A percentile compares a stretch with the other conserved stretches of the same genome.
Evolutionary conservation across 495 filamentous ascomycete species (phyloP).

Genomic region (Annulohypoxylon maeteangense): DNA sequence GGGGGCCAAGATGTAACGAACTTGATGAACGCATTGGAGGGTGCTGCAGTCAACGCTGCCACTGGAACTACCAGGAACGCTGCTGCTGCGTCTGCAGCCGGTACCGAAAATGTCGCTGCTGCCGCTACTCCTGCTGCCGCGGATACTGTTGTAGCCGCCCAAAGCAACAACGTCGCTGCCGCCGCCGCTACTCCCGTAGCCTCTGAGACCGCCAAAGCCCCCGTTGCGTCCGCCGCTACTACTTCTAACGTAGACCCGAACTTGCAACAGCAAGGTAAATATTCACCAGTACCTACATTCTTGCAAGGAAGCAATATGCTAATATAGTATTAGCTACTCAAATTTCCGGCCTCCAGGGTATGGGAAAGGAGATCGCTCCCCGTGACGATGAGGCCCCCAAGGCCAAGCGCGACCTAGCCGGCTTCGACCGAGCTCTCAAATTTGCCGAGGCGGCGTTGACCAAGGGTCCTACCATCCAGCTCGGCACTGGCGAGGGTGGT

Average conservation of each 20-base stretch:
- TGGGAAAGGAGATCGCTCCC: conserved; percentile 62
- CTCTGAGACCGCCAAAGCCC: conserved; percentile 15
- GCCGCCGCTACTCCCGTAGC: conserved; percentile 26
- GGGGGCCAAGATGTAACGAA: conserved; percentile 62
- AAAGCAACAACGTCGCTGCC: conserved; percentile 15
- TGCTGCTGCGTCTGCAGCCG: conserved; percentile 31
- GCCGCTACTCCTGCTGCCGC: conserved; percentile 20
- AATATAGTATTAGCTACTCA: conserved; percentile 48
- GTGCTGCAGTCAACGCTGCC: conserved; percentile 59
- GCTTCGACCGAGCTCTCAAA: conserved; percentile 61
- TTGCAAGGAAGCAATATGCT: neutral
- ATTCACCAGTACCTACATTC: neutral
- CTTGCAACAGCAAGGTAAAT: conserved; percentile 51
- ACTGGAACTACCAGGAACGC: conserved; percentile 41
- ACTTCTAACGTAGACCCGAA: conserved; percentile 47
- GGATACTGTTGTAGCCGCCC: conserved; percentile 14
- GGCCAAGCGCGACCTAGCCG: conserved; percentile 56
- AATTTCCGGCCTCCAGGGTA: conserved; percentile 57
- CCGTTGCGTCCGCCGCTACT: conserved; percentile 4
- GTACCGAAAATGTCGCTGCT: conserved; percentile 11
- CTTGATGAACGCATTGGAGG: conserved; percentile 61
- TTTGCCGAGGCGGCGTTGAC: conserved; percentile 59
- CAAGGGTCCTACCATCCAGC: conserved; percentile 58
- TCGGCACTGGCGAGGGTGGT: conserved; percentile 59
- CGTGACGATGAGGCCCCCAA: conserved; percentile 43